Evolutionary conservation across 2,329 filamentous ascomycete species (phyloP), one percentile per base, ranked within the genome.

Genomic region (Xylaria multiplex): DNA sequence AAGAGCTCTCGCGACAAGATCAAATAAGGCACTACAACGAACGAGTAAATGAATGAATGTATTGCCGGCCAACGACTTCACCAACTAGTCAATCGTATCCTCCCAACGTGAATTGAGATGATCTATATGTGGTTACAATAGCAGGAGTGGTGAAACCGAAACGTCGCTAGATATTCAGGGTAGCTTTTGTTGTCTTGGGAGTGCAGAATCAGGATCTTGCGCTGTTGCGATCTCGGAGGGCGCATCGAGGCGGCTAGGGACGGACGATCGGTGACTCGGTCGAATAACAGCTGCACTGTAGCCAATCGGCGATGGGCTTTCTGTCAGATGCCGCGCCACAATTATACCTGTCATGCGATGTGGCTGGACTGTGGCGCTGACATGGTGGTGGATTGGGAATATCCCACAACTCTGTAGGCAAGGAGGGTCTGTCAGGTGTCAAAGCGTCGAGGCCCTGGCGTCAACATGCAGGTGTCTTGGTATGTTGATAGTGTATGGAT

Each of bases 141-240:
- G 11, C 11, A 48, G 45, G 27, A 48, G 6, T 48, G 19, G 24
- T 24, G 24, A 24, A 13, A 24, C 45, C 37, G 14, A 24, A 22
- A 13, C 45, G 45, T 5, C 8, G 11, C n/a, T 40, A 40, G 32
- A 53, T 19, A n/a, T 32, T 3, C 5, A 5, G 9, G 6, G 19
- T 19, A 19, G 19, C 19, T 19, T 2, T 40, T 43, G 11, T 37
- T 55, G 35, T 55, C 11, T 55, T 11, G n/a, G n/a, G 3, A 37
- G 45, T 32, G 48, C 61, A 65, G 27, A 53, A 30, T 49, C 24
- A 49, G 22, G 46, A 24, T 16, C 35, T 22, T 3, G 14, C 5
- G 5, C 3, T 27, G 45, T 27, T 54, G 70, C 70, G 70, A 71
- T 68, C 64, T 72, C 70, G 70, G 70, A 72, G 70, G 58, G 60